A percentile compares a stretch with the other conserved stretches of the same genome.
phyloP scores from a whole-genome alignment of 169 alveolate genomes.

The Plasmodium knowlesi region DNA sequence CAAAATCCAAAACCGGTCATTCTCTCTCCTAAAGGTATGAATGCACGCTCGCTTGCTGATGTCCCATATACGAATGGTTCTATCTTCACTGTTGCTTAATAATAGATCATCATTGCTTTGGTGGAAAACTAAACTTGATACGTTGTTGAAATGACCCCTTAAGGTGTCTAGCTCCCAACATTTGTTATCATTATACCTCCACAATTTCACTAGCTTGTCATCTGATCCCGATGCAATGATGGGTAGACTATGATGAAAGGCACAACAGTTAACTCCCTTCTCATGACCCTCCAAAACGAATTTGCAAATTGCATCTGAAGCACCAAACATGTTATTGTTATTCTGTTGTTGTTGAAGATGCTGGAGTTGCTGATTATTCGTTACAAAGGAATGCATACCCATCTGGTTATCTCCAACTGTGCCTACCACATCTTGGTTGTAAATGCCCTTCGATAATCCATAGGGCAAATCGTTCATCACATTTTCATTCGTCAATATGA shows the following conservation, averaged over 20 bases:
- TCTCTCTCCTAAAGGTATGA: conserved; percentile 91
- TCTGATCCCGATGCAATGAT: conserved; percentile 95
- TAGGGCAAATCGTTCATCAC: conserved; percentile 4
- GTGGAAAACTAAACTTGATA: conserved; percentile 93
- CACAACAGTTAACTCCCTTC: conserved; percentile 97
- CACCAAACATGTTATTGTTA: conserved; percentile 64
- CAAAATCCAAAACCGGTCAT: conserved; percentile 97
- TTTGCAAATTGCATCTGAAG: conserved; percentile 83
- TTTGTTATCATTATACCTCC: conserved; percentile 94
- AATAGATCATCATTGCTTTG: conserved; percentile 90
- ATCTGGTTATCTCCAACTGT: not conserved
- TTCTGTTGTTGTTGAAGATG: conserved; percentile 1
- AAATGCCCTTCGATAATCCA: conserved; percentile 13
- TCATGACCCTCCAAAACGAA: conserved; percentile 96
- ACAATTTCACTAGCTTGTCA: conserved; percentile 93
- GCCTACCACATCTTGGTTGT: conserved; percentile 9
- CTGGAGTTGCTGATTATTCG: not conserved
- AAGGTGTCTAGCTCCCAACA: conserved; percentile 95
- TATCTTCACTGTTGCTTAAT: conserved; percentile 95
- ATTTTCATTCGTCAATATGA: conserved; percentile 73
- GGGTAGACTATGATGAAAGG: conserved; percentile 92
- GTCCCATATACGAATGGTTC: conserved; percentile 96
- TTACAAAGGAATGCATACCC: conserved; percentile 7
- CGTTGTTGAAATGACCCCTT: conserved; percentile 95
- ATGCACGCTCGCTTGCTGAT: conserved; percentile 90